These are phyloP conservation scores for Phytophthora chlamydospora DNA, from an alignment of 352 stramenopile genomes.

Conservation along the genomic window DNA sequence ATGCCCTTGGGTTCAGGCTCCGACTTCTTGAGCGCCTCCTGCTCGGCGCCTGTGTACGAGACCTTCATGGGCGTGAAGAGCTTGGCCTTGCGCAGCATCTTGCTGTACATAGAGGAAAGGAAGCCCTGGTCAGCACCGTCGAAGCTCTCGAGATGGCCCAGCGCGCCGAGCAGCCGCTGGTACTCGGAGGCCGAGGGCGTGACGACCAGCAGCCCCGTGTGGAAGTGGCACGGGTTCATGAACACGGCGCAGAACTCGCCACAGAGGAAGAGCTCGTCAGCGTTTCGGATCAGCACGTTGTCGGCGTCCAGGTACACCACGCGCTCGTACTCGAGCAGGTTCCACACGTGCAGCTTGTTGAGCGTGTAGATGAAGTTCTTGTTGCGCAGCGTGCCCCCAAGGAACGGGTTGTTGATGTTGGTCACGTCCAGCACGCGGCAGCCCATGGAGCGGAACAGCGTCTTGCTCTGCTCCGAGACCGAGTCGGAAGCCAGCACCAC, in stretches of 20 bases:
- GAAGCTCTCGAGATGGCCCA: conserved; percentile 74
- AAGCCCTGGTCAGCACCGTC: conserved; percentile 89
- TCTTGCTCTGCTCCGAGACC: conserved; percentile 77
- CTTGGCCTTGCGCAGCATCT: conserved; percentile 70
- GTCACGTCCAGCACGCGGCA: conserved; percentile 85
- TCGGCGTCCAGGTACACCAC: conserved; percentile 92
- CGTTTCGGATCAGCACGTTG: conserved; percentile 89
- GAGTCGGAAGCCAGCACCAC: conserved; percentile 88
- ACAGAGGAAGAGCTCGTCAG: conserved; percentile 89
- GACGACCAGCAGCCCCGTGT: conserved; percentile 87
- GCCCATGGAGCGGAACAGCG: conserved; percentile 79
- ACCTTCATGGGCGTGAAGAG: conserved; percentile 71
- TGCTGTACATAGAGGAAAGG: conserved; percentile 86
- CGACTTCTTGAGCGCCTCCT: conserved; percentile 49
- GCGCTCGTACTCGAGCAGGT: conserved; percentile 90
- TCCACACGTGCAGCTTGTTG: conserved; percentile 92
- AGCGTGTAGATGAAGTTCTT: conserved; percentile 92
- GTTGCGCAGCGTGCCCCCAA: conserved; percentile 77
- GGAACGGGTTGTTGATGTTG: conserved; percentile 90
- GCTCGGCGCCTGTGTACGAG: conserved; percentile 31
- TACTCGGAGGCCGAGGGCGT: conserved; percentile 79
- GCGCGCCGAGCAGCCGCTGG: conserved; percentile 62
- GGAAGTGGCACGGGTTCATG: conserved; percentile 92
- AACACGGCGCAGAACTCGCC: conserved; percentile 90
- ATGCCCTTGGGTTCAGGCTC: conserved; percentile 62